Conservation (phyloP, 2,329 filamentous ascomycete species). For the Beauveria brongniartii region DNA sequence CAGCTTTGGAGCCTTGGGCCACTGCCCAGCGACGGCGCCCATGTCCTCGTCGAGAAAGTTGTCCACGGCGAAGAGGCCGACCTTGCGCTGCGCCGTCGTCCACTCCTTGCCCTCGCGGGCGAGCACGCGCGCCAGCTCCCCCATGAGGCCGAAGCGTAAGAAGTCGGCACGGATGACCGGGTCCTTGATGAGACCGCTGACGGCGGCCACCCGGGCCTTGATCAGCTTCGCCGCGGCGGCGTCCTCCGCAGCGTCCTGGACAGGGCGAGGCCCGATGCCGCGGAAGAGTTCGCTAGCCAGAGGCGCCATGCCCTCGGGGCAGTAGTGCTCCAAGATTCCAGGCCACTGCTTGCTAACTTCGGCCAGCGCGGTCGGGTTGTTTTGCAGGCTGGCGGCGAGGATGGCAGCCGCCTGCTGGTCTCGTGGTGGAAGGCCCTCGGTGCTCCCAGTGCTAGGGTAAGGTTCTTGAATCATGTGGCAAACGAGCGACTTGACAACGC, state of each 20-base stretch:
- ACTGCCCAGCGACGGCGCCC: slow-evolving; percentile 49
- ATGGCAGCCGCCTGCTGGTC: slow-evolving; percentile 49
- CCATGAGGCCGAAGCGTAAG: slow-evolving; percentile 45
- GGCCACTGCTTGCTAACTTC: slow-evolving; percentile 43
- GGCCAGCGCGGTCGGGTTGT: slow-evolving; percentile 54
- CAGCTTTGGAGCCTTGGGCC: slow-evolving; percentile 35
- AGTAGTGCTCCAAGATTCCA: slow-evolving; percentile 30
- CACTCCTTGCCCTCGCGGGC: slow-evolving; percentile 38
- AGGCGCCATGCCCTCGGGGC: slow-evolving; percentile 21
- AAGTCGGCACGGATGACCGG: slow-evolving; percentile 46
- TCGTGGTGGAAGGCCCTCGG: slow-evolving; percentile 22
- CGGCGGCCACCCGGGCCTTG: slow-evolving; percentile 38
- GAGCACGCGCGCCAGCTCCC: slow-evolving; percentile 45
- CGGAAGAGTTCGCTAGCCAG: slow-evolving; percentile 34
- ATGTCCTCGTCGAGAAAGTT: slow-evolving; percentile 60
- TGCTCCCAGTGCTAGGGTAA: neutral
- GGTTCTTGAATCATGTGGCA: slow-evolving; percentile 40
- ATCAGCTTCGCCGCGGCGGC: slow-evolving; percentile 21
- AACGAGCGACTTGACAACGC: slow-evolving; percentile 46
- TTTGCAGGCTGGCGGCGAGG: slow-evolving; percentile 51
- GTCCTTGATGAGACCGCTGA: slow-evolving; percentile 50
- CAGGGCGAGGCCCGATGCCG: slow-evolving; percentile 27
- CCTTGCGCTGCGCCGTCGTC: slow-evolving; percentile 43
- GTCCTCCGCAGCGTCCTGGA: slow-evolving; percentile 8
- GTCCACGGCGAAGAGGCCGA: slow-evolving; percentile 52